phyloP scores from a whole-genome alignment of 306 rosid genomes.

The Glycine tomentella region DNA sequence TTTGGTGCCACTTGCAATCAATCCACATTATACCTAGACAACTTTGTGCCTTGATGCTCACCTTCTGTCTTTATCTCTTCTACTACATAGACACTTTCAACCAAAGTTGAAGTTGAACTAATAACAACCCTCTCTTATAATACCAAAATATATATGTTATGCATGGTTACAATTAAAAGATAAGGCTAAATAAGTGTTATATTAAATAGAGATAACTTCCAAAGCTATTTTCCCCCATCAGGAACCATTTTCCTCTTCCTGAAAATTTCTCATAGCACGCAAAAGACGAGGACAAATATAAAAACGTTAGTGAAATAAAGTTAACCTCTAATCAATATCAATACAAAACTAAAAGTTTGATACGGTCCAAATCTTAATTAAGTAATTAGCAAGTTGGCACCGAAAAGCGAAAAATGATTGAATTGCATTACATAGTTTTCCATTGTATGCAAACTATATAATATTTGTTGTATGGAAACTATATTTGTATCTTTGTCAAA shows the following conservation, averaged over 20 bases:
- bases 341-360: slow-evolving; percentile 22
- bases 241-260: background rate
- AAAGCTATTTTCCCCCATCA: background rate
- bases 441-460: background rate
- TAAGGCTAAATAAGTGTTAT: background rate
- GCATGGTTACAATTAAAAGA: background rate
- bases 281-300: slow-evolving; percentile 6
- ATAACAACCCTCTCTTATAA: slow-evolving; percentile 4
- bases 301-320: background rate
- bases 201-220: background rate
- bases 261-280: background rate
- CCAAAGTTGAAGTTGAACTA: background rate
- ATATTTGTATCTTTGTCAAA: slow-evolving; percentile 6
- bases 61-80: background rate
- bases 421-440: background rate
- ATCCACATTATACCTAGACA: slow-evolving; percentile 31
- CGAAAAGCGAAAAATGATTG: background rate
- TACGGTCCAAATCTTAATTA: slow-evolving; percentile 11
- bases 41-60: background rate
- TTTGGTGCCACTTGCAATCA: slow-evolving; percentile 36
- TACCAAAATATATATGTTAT: background rate
- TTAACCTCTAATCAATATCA: slow-evolving; percentile 1
- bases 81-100: background rate
- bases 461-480: no score
- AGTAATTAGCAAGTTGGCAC: slow-evolving; percentile 10